phyloP scores from a whole-genome alignment of 2,329 filamentous ascomycete genomes.

The Talaromyces sp. region DNA sequence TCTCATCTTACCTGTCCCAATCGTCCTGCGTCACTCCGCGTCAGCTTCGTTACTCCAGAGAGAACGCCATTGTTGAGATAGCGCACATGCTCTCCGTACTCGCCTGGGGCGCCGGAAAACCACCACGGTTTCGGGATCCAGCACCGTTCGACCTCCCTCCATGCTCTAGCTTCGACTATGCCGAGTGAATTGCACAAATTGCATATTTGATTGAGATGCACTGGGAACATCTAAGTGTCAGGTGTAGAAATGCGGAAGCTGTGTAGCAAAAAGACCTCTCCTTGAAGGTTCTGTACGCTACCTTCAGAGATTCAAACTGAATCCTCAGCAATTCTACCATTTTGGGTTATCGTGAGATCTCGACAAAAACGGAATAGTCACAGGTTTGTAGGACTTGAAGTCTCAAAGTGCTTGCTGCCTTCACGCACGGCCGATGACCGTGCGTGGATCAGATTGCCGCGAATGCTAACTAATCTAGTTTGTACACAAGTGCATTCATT shows the following conservation, averaged over 20 bases:
- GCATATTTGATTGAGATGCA: not conserved
- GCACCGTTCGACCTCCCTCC: not conserved
- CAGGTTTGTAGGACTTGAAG: not conserved
- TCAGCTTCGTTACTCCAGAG: not conserved
- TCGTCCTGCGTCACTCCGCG: not conserved
- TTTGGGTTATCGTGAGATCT: not conserved
- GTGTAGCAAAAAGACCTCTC: not conserved
- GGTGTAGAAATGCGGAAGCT: not conserved
- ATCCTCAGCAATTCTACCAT: not conserved
- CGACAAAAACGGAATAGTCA: not conserved
- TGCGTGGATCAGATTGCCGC: conserved; percentile 13
- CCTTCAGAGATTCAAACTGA: not conserved
- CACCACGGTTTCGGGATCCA: not conserved
- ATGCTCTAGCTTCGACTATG: not conserved
- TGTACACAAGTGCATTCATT: conserved; percentile 4
- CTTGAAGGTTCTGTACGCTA: not conserved
- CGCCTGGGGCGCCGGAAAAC: not conserved
- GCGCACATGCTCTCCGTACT: not conserved
- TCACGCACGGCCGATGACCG: conserved; percentile 12
- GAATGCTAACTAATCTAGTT: conserved; percentile 9
- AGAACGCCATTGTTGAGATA: conserved; percentile 5
- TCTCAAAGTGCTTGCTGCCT: not conserved
- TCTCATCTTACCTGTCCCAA: not conserved
- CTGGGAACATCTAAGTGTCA: not conserved
- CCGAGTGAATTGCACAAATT: not conserved